Percentiles rank a stretch among this genome's conserved stretches.
These are phyloP conservation scores for Tetrastigma voinierianum DNA, from an alignment of 164 flowering plant species.

Conservation along the genomic window DNA sequence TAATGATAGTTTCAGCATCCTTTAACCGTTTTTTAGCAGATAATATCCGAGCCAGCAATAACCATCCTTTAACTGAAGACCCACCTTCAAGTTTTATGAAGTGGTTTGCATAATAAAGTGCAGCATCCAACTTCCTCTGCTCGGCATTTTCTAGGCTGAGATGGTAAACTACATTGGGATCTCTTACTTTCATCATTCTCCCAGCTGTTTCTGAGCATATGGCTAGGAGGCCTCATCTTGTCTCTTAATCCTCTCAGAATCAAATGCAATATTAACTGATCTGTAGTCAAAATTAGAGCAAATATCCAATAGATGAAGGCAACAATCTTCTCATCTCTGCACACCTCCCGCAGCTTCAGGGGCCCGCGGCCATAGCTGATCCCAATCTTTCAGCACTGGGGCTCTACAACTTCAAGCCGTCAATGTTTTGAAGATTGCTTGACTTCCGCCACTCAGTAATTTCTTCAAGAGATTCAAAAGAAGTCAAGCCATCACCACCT, in stretches of 20 bases:
- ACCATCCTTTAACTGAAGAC: conserved; percentile 51
- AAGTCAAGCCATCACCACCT: conserved; percentile 56
- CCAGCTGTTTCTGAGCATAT: conserved; percentile 56
- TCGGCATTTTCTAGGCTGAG: conserved; percentile 83
- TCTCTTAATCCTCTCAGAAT: conserved; percentile 40
- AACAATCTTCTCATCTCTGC: conserved; percentile 36
- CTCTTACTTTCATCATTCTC: conserved; percentile 33
- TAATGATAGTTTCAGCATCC: conserved; percentile 71
- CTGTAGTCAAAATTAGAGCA: conserved; percentile 56
- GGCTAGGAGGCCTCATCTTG: conserved; percentile 71
- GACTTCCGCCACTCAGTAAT: conserved; percentile 44
- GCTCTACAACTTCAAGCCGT: no score
- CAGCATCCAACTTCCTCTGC: conserved; percentile 79
- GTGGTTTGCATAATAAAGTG: conserved; percentile 70
- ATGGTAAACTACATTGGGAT: conserved; percentile 50
- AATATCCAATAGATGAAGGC: conserved; percentile 57
- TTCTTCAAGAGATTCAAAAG: conserved; percentile 70
- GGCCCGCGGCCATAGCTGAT: conserved; percentile 40
- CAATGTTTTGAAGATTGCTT: conserved; percentile 29
- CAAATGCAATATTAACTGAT: no score
- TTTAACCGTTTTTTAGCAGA: conserved; percentile 73
- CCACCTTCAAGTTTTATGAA: conserved; percentile 66
- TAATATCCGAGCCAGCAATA: conserved; percentile 71
- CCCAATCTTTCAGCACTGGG: no score
- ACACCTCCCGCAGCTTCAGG: conserved; percentile 39